Percentiles rank a stretch among this genome's conserved stretches.
Conservation (phyloP, 305 asterid genomes). For the Fraxinus sp. region DNA sequence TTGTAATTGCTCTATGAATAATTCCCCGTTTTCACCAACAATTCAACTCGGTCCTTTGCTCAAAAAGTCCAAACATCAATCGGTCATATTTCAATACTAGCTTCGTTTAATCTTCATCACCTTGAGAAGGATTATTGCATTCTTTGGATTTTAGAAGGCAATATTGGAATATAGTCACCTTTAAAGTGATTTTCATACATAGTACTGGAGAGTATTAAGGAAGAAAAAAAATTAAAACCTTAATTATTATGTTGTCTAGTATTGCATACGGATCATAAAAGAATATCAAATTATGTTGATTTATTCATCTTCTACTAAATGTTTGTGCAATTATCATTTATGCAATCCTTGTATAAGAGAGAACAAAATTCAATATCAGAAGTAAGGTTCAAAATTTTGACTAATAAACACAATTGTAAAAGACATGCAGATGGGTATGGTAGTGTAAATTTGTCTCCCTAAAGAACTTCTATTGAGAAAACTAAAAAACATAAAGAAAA, state of each 20-base stretch:
- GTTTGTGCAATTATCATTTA: background rate
- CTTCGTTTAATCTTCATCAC: no score
- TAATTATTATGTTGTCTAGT: background rate
- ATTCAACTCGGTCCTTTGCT: no score
- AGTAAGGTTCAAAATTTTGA: background rate
- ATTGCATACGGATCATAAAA: background rate
- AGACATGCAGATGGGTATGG: background rate
- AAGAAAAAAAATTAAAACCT: background rate
- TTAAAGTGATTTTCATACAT: background rate
- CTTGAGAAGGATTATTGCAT: background rate
- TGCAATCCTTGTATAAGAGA: background rate
- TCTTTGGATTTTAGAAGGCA: background rate
- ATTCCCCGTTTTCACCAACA: no score
- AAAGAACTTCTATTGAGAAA: background rate
- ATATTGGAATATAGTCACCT: background rate
- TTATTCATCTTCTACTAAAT: background rate
- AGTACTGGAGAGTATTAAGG: background rate
- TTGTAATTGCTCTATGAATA: no score
- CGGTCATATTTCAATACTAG: no score
- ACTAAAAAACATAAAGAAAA: background rate
- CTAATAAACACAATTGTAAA: background rate
- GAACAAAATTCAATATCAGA: background rate
- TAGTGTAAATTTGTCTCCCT: background rate
- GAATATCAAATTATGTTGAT: background rate
- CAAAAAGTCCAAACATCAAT: no score